These are phyloP conservation scores for Allomyces arbusculus DNA, from an alignment of 192 early-diverging fungal genomes.

Conservation along the genomic window DNA sequence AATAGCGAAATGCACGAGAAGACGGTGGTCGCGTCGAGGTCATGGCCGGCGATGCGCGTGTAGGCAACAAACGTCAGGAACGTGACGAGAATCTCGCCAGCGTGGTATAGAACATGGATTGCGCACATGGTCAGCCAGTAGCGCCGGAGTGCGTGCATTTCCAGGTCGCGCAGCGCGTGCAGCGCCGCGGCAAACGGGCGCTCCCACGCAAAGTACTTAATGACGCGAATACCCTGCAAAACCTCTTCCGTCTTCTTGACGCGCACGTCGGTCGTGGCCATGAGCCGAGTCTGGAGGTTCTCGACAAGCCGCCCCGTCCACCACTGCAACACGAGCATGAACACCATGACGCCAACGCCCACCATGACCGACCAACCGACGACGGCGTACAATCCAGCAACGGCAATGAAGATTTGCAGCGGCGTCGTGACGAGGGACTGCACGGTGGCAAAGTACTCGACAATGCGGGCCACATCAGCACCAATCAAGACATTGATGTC, in stretches of 20 bases:
- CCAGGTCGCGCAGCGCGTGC: slow-evolving; percentile 8
- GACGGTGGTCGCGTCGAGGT: not conserved
- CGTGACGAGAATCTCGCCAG: slow-evolving; percentile 21
- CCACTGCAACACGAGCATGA: not conserved
- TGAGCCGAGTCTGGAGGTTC: slow-evolving; percentile 12
- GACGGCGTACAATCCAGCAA: not conserved
- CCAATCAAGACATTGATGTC: not conserved
- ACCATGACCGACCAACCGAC: not conserved
- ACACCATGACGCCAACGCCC: not conserved
- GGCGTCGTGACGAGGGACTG: not conserved
- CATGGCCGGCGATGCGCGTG: not conserved
- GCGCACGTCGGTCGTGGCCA: slow-evolving; percentile 46
- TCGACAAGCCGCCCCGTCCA: not conserved
- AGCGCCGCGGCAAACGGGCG: slow-evolving; percentile 11
- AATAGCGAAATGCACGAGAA: not conserved
- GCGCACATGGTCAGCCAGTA: not conserved
- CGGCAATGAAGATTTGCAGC: not conserved
- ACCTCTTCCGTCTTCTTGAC: slow-evolving; percentile 50
- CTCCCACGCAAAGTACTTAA: slow-evolving; percentile 62
- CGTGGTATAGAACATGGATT: slow-evolving; percentile 10
- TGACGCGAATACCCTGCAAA: slow-evolving; percentile 46
- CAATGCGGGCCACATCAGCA: not conserved
- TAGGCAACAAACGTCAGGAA: slow-evolving; percentile 32
- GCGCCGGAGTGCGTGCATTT: slow-evolving; percentile 7
- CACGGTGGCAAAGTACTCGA: not conserved